phyloP scores from a whole-genome alignment of 2,329 filamentous ascomycete genomes.

The Venturia effusa region DNA sequence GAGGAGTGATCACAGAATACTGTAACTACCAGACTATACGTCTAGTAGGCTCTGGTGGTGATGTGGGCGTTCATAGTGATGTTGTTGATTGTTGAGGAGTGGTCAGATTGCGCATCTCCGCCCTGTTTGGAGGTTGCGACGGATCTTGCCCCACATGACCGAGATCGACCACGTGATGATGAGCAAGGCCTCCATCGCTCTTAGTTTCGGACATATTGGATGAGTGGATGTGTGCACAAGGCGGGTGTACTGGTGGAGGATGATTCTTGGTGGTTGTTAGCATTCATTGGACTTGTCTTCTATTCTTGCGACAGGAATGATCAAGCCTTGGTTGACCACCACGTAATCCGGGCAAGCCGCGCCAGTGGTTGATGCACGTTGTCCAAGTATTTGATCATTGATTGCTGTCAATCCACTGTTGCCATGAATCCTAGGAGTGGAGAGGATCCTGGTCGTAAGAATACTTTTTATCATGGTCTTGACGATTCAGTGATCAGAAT shows the following conservation, averaged over 20 bases:
- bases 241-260: neutral
- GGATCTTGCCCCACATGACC: neutral
- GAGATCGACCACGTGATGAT: neutral
- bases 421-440: neutral
- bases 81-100: neutral
- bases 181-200: neutral
- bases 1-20: constrained; percentile 24
- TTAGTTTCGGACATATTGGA: neutral
- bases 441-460: neutral
- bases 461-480: neutral
- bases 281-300: neutral
- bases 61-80: neutral
- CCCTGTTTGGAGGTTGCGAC: neutral
- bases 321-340: no score
- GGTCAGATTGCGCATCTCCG: neutral
- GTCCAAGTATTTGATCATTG: neutral
- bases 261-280: neutral
- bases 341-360: neutral
- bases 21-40: neutral
- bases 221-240: neutral
- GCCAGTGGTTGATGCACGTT: neutral
- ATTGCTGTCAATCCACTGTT: neutral
- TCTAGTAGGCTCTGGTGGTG: neutral
- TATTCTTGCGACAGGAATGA: no score
- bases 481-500: neutral